Percentiles rank a stretch among this genome's conserved stretches.
Conservation (phyloP, 495 filamentous ascomycete genomes). For the Penicillium canariense region DNA sequence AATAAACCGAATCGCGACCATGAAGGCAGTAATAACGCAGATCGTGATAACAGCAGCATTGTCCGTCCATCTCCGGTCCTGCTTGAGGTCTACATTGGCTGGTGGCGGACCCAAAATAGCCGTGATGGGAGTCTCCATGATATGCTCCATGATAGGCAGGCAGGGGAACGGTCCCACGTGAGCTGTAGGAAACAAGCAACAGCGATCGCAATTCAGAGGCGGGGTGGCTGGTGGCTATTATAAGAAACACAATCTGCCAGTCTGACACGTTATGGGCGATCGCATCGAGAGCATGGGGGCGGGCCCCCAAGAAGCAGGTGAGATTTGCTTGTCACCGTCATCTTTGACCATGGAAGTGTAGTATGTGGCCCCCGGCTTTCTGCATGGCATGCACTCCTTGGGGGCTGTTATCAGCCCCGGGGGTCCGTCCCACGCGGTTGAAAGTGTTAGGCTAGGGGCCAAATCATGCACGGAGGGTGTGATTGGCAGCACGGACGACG, state of each 20-base stretch:
- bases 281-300: background rate
- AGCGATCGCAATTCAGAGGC: background rate
- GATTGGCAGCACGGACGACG: background rate
- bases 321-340: too few relatives aligned
- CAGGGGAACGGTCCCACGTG: background rate
- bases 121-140: background rate
- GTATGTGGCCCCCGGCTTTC: background rate
- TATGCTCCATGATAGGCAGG: background rate
- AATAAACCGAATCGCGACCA: conserved; percentile 9
- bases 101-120: conserved; percentile 12
- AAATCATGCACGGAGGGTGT: background rate
- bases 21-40: conserved; percentile 2
- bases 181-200: background rate
- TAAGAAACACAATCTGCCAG: background rate
- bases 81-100: conserved; percentile 10
- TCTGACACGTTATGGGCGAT: background rate
- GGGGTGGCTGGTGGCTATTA: background rate
- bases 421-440: background rate
- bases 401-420: background rate
- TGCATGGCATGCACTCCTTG: background rate
- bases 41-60: conserved; percentile 12
- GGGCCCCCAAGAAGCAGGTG: background rate
- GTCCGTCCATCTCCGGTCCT: conserved; percentile 1
- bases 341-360: background rate
- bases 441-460: background rate